Evolutionary conservation across 768 basidiomycete species (phyloP).

Genomic region (Leccinum aurantiacum): DNA sequence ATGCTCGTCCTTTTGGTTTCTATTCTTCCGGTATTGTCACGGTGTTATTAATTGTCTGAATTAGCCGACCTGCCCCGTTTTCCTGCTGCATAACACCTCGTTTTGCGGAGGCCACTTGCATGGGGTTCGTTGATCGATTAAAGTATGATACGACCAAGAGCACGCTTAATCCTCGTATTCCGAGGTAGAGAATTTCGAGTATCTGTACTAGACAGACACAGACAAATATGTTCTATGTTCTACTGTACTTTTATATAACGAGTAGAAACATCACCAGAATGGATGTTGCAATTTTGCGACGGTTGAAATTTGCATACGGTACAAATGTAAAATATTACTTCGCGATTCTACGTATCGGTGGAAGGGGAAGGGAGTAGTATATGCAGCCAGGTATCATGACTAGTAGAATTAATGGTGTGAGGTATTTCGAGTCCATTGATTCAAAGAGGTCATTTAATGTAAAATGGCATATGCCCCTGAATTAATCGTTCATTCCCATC

Average conservation of each 20-base stretch:
- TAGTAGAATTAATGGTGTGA: too few species aligned
- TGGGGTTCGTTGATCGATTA: slow-evolving; percentile 1
- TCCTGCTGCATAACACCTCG: slow-evolving; percentile 22
- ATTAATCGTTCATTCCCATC: too few species aligned
- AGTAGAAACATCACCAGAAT: background rate
- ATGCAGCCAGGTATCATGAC: too few species aligned
- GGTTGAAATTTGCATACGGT: background rate
- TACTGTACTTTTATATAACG: background rate
- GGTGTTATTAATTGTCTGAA: background rate
- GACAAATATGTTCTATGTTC: background rate
- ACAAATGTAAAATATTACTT: background rate
- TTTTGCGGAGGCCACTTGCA: slow-evolving; percentile 4
- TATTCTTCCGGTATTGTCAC: background rate
- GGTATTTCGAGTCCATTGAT: too few species aligned
- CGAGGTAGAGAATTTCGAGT: background rate
- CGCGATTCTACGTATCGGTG: too few species aligned
- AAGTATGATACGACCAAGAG: background rate
- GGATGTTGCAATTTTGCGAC: too few species aligned
- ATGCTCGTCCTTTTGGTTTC: too few species aligned
- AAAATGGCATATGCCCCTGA: too few species aligned
- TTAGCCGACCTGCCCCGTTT: slow-evolving; percentile 19
- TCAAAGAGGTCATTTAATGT: too few species aligned
- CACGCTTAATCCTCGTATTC: background rate
- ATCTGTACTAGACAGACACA: background rate
- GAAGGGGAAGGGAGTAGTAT: too few species aligned